These are phyloP conservation scores for Bruguiera sexangula DNA, from an alignment of 345 rosid species.

Conservation along the genomic window DNA sequence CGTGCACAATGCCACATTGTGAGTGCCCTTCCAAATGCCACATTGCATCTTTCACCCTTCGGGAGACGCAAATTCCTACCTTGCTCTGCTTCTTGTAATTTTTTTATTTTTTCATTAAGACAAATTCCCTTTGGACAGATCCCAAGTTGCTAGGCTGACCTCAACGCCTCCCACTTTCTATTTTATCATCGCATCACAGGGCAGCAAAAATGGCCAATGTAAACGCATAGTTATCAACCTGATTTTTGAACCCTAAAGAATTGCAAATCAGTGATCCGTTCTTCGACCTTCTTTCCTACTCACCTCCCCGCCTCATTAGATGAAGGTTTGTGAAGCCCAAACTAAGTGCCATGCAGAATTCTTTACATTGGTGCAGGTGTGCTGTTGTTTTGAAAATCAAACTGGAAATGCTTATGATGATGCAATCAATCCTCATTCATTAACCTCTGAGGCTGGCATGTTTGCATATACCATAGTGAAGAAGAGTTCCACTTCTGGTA, in stretches of 20 bases:
- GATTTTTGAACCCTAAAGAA: not conserved
- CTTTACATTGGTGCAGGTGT: constrained; percentile 9
- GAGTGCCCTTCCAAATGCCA: no score
- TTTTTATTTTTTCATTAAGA: no score
- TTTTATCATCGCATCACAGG: not conserved
- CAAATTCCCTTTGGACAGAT: no score
- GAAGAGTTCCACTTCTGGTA: constrained; percentile 77
- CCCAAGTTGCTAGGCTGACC: no score
- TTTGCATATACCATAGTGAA: constrained; percentile 77
- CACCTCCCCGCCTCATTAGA: constrained; percentile 7
- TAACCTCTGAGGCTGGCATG: constrained; percentile 43
- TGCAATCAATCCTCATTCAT: constrained; percentile 13
- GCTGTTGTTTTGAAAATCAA: constrained; percentile 18
- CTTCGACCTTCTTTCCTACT: constrained; percentile 7
- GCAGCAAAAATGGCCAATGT: no score
- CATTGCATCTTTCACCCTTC: no score
- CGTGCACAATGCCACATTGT: no score
- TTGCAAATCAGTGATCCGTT: constrained; percentile 17
- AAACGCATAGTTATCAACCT: not conserved
- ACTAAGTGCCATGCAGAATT: constrained; percentile 13
- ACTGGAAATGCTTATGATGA: constrained; percentile 8
- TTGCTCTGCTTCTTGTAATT: no score
- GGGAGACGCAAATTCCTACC: no score
- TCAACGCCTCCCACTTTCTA: not conserved
- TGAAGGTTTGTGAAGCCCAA: constrained; percentile 9